These are phyloP conservation scores for Mycothermus thermophilus DNA, from an alignment of 495 filamentous ascomycete genomes.

Conservation along the genomic window DNA sequence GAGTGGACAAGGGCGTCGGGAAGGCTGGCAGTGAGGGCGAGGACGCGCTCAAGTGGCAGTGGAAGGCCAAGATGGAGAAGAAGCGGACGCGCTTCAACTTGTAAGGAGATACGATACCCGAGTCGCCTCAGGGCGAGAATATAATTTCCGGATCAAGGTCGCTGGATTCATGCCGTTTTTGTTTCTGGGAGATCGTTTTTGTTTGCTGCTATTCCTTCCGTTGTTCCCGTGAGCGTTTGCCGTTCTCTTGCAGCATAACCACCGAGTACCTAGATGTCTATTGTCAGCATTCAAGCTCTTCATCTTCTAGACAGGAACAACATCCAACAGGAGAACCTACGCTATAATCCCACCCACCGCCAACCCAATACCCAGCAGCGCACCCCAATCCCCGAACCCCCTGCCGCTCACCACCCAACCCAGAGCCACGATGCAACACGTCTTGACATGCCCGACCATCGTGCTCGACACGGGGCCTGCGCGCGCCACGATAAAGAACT, in stretches of 20 bases:
- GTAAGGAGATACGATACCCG: constrained; percentile 24
- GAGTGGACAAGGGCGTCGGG: constrained; percentile 84
- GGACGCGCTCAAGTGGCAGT: constrained; percentile 67
- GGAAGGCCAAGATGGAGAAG: constrained; percentile 91
- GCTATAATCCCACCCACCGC: constrained; percentile 42
- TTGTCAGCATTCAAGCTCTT: constrained; percentile 1
- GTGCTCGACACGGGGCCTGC: constrained; percentile 58
- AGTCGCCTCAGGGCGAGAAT: background rate
- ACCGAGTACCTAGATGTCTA: constrained; percentile 32
- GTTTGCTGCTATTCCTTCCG: no score
- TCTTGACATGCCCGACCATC: constrained; percentile 56
- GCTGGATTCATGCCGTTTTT: background rate
- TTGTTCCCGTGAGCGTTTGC: no score
- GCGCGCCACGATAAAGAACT: constrained; percentile 61
- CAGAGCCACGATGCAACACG: constrained; percentile 43
- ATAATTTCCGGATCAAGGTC: background rate
- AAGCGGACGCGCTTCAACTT: constrained; percentile 83
- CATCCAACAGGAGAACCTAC: constrained; percentile 14
- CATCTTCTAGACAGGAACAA: background rate
- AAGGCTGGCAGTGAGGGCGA: constrained; percentile 59
- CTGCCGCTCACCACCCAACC: constrained; percentile 42
- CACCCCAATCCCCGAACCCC: constrained; percentile 36
- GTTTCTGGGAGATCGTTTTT: background rate
- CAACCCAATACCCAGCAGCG: constrained; percentile 35
- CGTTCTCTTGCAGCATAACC: constrained; percentile 32